A percentile compares a stretch with the other conserved stretches of the same genome.
These are phyloP conservation scores for Plasmodium blacklocki DNA, from an alignment of 169 alveolate species.

Conservation along the genomic window DNA sequence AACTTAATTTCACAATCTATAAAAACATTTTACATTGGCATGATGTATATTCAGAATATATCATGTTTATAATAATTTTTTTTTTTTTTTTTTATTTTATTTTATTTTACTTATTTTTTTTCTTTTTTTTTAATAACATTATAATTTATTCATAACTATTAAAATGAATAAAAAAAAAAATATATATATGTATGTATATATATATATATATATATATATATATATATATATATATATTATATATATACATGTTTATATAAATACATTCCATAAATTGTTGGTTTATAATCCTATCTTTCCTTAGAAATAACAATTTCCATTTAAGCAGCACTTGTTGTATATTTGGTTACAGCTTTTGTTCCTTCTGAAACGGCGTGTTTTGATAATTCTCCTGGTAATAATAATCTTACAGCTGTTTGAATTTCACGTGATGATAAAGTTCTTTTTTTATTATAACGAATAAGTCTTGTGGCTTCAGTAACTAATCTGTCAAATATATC, in stretches of 20 bases:
- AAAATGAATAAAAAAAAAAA: too few species aligned
- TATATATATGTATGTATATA: neutral
- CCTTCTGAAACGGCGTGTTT: constrained; percentile 99
- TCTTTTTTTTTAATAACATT: neutral
- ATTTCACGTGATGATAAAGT: constrained; percentile 98
- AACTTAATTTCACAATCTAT: constrained; percentile 32
- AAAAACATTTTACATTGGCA: constrained; percentile 23
- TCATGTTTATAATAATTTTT: constrained; percentile 31
- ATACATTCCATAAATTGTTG: too few species aligned
- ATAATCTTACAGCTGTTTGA: constrained; percentile 98
- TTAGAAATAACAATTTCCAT: neutral
- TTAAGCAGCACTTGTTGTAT: constrained; percentile 92
- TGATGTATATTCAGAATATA: constrained; percentile 61
- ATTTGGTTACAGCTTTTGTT: constrained; percentile 99
- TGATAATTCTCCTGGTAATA: constrained; percentile 99
- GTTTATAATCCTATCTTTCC: too few species aligned
- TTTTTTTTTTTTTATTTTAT: constrained; percentile 3
- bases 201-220: constrained; percentile 25
- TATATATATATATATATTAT: neutral
- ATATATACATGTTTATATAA: neutral
- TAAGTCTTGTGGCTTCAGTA: constrained; percentile 96
- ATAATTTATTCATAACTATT: constrained; percentile 12
- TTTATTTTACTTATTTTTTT: neutral
- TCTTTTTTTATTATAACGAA: constrained; percentile 97
- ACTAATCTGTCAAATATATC: constrained; percentile 98